Conservation (phyloP, 2,329 filamentous ascomycete species). For the Corynespora cassiicola region DNA sequence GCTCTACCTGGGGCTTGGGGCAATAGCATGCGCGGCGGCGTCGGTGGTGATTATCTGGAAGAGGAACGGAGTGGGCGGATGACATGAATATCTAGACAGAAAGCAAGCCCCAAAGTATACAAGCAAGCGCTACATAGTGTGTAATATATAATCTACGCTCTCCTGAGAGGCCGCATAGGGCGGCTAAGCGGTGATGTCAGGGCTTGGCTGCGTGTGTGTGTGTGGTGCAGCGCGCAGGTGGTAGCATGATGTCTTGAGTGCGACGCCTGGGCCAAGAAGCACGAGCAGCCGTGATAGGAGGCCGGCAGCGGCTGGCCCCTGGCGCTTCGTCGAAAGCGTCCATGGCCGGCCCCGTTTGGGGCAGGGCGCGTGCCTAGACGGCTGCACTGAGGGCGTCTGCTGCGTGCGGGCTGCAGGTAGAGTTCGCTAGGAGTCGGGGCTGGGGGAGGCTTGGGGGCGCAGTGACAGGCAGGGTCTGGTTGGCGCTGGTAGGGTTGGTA, state of each 20-base stretch:
- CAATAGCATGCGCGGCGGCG: constrained; percentile 65
- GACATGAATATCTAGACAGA: constrained; percentile 2
- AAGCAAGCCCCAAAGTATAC: constrained; percentile 3
- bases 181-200: constrained; percentile 6
- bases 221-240: constrained; percentile 1
- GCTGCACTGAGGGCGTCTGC: not conserved
- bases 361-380: constrained; percentile 9
- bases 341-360: constrained; percentile 3
- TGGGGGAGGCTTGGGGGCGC: not conserved
- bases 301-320: constrained; percentile 7
- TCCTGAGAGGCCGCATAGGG: not conserved
- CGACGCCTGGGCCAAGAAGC: constrained; percentile 5
- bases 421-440: not conserved
- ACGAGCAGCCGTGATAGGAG: not conserved
- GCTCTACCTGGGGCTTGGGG: constrained; percentile 84
- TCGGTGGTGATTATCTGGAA: constrained; percentile 68
- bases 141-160: constrained; percentile 28
- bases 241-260: not conserved
- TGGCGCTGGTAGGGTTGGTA: too few species aligned
- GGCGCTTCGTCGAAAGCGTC: constrained; percentile 8
- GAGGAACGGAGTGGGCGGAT: constrained; percentile 39
- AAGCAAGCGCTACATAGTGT: constrained; percentile 14
- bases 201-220: not conserved
- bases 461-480: too few species aligned
- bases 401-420: not conserved